Percentiles rank a stretch among this genome's conserved stretches.
Evolutionary conservation across 1,139 yeast genomes (phyloP).

Genomic region (Pneumocystis jirovecii): DNA sequence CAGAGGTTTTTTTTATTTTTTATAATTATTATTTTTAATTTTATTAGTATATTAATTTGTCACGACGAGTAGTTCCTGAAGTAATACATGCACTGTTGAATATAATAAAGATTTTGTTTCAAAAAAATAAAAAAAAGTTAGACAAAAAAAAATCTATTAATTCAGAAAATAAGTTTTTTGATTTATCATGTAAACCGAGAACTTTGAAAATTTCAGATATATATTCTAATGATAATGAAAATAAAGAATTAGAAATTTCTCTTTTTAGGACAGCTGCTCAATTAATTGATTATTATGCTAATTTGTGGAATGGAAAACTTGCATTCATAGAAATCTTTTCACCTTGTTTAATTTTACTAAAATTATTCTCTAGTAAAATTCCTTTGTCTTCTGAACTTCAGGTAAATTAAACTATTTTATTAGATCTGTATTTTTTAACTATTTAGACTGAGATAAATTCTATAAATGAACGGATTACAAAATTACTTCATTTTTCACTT

Average conservation of each 20-base stretch:
- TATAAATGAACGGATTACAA: constrained; percentile 17
- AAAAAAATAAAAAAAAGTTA: not conserved
- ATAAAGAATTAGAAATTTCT: not conserved
- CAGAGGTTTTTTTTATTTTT: constrained; percentile 24
- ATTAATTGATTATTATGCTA: constrained; percentile 5
- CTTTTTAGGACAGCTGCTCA: constrained; percentile 6
- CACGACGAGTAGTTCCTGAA: constrained; percentile 77
- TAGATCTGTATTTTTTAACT: not conserved
- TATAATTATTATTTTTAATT: not conserved
- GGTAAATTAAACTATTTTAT: not conserved
- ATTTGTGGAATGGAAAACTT: constrained; percentile 49
- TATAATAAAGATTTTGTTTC: not conserved
- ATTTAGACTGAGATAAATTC: not conserved
- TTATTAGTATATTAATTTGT: constrained; percentile 47
- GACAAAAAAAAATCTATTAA: not conserved
- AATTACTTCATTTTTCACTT: constrained; percentile 36
- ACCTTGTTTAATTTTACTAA: constrained; percentile 25
- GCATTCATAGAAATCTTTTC: constrained; percentile 46
- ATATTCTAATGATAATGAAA: not conserved
- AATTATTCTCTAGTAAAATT: constrained; percentile 2
- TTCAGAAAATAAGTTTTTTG: not conserved
- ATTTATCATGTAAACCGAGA: not conserved
- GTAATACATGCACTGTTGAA: constrained; percentile 27
- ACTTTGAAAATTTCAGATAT: not conserved
- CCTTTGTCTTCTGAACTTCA: not conserved